Base-by-base conservation (phyloP, 768 basidiomycete genomes). In the Butyriboletus loyo region DNA sequence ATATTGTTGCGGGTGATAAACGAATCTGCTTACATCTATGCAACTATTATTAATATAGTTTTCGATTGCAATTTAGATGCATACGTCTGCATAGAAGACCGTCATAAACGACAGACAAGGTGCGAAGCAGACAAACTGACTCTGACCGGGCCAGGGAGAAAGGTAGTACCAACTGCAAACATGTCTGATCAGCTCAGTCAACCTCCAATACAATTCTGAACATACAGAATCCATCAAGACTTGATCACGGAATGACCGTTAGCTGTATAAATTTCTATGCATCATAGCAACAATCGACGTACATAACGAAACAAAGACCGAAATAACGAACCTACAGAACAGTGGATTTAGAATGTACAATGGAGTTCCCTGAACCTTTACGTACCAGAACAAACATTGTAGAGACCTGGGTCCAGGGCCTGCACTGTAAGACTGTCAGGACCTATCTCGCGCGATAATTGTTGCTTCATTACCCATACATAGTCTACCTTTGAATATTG, bases 391-490 rank as follows among this genome's bases (percentile, higher is more conserved):
- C 1, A 39, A 59, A 59, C 0, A 59, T 7, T 10, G 49, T 35
- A 2, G 58, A 59, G 10, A 54, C 49, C 39, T 25, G 45, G 39
- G 58, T 47, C 58, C 58, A 59, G 0, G 22, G n/a, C 25, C 24
- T 47, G 8, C n/a, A 1, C 58, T 59, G 19, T 5, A 4, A 0
- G 7, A 17, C 13, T 10, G 8, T 54, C 24, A 4, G 1, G n/a
- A n/a, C 19, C 0, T n/a, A 0, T 17, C 27, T 5, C 3, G 22
- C 15, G 8, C 8, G 7, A 14, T n/a, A n/a, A n/a, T n/a, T n/a
- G n/a, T n/a, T n/a, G 21, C 9, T 40, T 14, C 11, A 41, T 21
- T 15, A 59, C 58, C 59, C 59, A 59, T 25, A 60, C 15, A 36
- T 55, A 55, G 3, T 59, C 24, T 32, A 60, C 7, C 59, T 60